Base-by-base conservation (phyloP, 2,329 filamentous ascomycete genomes). In the Pseudonectria buxi region DNA sequence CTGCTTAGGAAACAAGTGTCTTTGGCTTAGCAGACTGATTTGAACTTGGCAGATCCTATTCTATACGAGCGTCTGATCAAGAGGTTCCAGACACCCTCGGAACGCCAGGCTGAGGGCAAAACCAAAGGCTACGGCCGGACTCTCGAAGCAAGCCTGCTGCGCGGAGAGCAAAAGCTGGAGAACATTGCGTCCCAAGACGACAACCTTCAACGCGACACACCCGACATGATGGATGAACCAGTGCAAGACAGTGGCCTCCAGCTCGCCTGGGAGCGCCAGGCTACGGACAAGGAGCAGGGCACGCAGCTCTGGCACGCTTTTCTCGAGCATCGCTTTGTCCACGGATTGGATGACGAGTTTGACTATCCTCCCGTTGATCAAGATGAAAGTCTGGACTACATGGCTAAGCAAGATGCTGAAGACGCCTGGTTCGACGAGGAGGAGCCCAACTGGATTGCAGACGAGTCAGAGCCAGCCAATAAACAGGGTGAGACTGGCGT, bases 341-440 rank as follows among this genome's bases (percentile, higher is more conserved):
- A 71, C 14, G 88, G 88, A 1, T 71, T 72, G 6, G 88, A 94
- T 52, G 68, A 72, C 2, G 86, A 94, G 31, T 90, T 94, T 50
- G 81, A 90, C 42, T 95, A 94, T 54, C 58, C 51, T 2, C 50
- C 45, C 3, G 81, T 94, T 5, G 88, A 95, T 53, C 64, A 66
- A 25, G 79, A 83, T 51, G 80, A 87, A 22, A 78, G 80, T 14
- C 81, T 78, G 37, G 86, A 94, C 55, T 76, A 59, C 56, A 62
- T 68, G 59, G 71, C 54, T 67, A 76, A 65, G 43, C 62, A 68
- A n/a, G 78, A 82, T 34, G 66, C 67, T 11, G 72, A 90, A 58
- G 86, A 94, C 26, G 71, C 71, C 14, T 94, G 85, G 67, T 89
- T 94, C 54, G 85, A 88, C 14, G 78, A 79, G 6, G 83, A 94